Evolutionary conservation across 495 filamentous ascomycete species (phyloP), one percentile per base, ranked within the genome.

Genomic region (Aspergillus wentii): DNA sequence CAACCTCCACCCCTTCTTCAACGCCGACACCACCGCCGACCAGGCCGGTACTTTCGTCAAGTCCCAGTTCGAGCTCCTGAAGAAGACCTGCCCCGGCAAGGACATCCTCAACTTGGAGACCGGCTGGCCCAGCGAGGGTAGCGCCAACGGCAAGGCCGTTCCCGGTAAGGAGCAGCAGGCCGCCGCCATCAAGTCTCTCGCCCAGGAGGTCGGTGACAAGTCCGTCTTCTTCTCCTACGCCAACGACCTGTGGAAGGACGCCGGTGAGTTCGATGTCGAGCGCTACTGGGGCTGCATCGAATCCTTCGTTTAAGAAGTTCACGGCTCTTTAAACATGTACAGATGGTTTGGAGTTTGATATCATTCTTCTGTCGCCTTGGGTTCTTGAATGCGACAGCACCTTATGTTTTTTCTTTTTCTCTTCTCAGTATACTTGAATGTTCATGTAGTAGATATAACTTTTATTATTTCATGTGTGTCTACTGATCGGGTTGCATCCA

Each of bases 1-100:
- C 60, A 95, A 94, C 74, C 78, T 91, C 56, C 91, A 97, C 63
- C 80, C 89, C 59, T 97, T 84, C 82, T 97, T 95, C 83, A 89
- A 94, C 76, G 44, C 78, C 33, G 56, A 67, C 29, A 75, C 80
- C 29, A 46, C 54, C 37, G 74, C 89, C 33, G 48, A 49, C 2
- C 36, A 75, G 30, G 91, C 90, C 31, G 91, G 91, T 59, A 50
- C 58, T 25, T 95, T 95, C 62, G 81, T 86, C 41, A 55, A 62
- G 28, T 38, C 58, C 42, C 79, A 94, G 72, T 73, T 91, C 38
- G 59, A 70, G 9, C 57, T 81, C 46, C 76, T 92, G 32, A 71
- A 80, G 49, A 52, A 49, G 1, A 58, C 81, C 41, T 97, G 91
- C 73, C 38, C 59, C 18, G 72, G 72, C 56, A 79, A 79, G 71